phyloP scores from a whole-genome alignment of 208 protist species.

The Leptomonas pyrrhocoris region DNA sequence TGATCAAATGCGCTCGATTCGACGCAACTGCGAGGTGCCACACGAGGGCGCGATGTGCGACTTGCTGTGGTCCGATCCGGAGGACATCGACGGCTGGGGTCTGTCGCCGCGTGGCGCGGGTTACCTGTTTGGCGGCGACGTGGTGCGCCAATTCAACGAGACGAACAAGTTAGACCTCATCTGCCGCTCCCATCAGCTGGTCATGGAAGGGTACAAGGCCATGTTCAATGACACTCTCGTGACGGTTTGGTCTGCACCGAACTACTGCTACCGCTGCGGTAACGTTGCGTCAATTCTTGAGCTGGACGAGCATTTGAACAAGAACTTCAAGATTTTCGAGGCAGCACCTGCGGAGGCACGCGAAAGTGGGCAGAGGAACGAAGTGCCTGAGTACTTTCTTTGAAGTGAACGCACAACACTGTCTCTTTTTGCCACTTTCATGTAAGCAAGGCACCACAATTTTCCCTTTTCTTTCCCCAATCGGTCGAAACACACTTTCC shows the following conservation, averaged over 20 bases:
- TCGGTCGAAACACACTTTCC: too few species aligned
- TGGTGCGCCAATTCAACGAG: slow-evolving; percentile 95
- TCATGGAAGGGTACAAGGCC: slow-evolving; percentile 96
- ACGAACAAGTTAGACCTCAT: slow-evolving; percentile 95
- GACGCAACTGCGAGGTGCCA: slow-evolving; percentile 97
- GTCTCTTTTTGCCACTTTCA: not conserved
- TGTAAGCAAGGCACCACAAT: not conserved
- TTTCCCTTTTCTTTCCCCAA: not conserved
- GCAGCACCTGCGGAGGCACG: slow-evolving; percentile 96
- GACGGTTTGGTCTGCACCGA: slow-evolving; percentile 97
- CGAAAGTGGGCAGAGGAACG: slow-evolving; percentile 65
- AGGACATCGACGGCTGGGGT: slow-evolving; percentile 97
- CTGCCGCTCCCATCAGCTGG: slow-evolving; percentile 95
- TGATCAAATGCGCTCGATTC: slow-evolving; percentile 95
- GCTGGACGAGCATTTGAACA: slow-evolving; percentile 97
- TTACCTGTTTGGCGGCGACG: slow-evolving; percentile 99
- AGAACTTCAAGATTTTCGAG: slow-evolving; percentile 99
- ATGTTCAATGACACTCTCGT: slow-evolving; percentile 95
- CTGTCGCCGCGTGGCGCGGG: slow-evolving; percentile 98
- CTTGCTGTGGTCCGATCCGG: slow-evolving; percentile 98
- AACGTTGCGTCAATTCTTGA: slow-evolving; percentile 99
- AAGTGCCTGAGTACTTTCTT: slow-evolving; percentile 83
- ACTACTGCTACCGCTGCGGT: slow-evolving; percentile 97
- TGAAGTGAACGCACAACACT: slow-evolving; percentile 23
- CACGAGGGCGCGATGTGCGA: slow-evolving; percentile 99